Evolutionary conservation across 2,329 filamentous ascomycete species (phyloP).

Genomic region (Hymenoscyphus occultus): DNA sequence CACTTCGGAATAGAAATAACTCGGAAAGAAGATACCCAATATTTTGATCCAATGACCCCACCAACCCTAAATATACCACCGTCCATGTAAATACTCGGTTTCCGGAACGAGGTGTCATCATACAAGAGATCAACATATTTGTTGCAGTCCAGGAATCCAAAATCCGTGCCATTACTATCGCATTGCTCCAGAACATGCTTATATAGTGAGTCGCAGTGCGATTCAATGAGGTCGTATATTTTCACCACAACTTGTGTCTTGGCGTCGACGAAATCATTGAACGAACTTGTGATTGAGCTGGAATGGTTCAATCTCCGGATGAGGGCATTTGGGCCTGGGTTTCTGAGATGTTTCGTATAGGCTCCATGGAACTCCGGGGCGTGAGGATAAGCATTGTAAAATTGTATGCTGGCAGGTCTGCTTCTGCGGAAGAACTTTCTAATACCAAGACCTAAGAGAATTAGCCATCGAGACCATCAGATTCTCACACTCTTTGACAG

Average conservation of each 20-base stretch:
- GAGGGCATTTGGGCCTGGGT: not conserved
- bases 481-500: not conserved
- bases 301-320: not conserved
- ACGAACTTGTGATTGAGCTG: not conserved
- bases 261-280: slow-evolving; percentile 7
- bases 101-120: not conserved
- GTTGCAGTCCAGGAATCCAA: not conserved
- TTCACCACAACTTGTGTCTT: slow-evolving; percentile 3
- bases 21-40: slow-evolving; percentile 3
- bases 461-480: not conserved
- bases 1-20: not conserved
- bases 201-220: not conserved
- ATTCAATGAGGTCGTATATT: not conserved
- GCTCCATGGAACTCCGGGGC: not conserved
- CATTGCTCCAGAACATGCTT: not conserved
- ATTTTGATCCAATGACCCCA: slow-evolving; percentile 5
- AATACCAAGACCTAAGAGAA: not conserved
- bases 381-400: slow-evolving; percentile 3
- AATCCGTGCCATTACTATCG: not conserved
- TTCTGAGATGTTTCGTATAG: not conserved
- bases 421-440: not conserved
- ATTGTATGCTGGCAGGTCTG: not conserved
- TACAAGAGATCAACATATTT: slow-evolving; percentile 7
- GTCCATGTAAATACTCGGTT: slow-evolving; percentile 7
- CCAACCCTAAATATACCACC: not conserved